Conservation (phyloP, 345 rosid species). For the Mallotus nudiflorus region DNA sequence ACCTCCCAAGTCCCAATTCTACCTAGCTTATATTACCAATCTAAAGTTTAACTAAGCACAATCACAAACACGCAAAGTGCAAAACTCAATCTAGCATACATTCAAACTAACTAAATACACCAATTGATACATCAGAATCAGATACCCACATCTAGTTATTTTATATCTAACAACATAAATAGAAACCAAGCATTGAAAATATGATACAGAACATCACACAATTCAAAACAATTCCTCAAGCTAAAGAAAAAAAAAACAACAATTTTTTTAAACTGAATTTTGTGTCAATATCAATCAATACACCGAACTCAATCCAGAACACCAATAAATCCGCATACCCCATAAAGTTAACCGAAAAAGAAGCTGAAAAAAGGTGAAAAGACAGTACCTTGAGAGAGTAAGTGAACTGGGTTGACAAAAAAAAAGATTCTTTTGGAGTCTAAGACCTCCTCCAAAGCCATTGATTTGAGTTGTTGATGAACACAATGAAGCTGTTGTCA, state of each 20-base stretch:
- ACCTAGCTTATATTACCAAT: background rate
- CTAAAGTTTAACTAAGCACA: constrained; percentile 6
- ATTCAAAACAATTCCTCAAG: constrained; percentile 9
- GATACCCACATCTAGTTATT: no score
- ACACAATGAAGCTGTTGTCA: constrained; percentile 60
- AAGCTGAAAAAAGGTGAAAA: background rate
- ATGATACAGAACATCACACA: background rate
- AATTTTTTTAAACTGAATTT: constrained; percentile 15
- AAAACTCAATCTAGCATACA: background rate
- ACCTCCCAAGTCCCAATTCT: background rate
- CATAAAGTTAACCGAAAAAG: constrained; percentile 7
- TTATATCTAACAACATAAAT: no score
- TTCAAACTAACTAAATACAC: background rate
- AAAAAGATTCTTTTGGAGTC: constrained; percentile 37
- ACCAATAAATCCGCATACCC: constrained; percentile 2
- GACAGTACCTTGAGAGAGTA: constrained; percentile 42
- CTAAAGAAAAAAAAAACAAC: background rate
- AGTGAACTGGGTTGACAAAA: constrained; percentile 38
- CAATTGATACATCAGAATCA: background rate
- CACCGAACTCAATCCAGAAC: constrained; percentile 2
- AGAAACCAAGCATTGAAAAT: background rate
- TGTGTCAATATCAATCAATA: constrained; percentile 4
- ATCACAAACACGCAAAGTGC: constrained; percentile 24
- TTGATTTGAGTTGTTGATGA: constrained; percentile 55
- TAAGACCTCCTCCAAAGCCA: constrained; percentile 51